Base-by-base conservation (phyloP, 2,329 filamentous ascomycete genomes). In the Xenosphaeropsis pyriputrescens region DNA sequence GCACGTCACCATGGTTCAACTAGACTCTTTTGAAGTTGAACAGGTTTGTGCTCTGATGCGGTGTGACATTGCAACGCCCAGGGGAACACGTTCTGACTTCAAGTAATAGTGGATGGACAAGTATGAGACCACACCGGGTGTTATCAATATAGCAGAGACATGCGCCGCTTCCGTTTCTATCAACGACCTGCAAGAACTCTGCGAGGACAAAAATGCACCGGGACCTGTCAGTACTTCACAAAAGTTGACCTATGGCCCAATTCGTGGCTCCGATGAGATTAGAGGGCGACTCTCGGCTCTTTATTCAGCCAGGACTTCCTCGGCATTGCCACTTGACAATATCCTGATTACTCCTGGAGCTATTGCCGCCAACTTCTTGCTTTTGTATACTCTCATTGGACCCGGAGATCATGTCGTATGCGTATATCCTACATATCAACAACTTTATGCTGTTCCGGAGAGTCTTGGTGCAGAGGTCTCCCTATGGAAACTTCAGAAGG, bases 351-450 rank as follows among this genome's bases (percentile, higher is more conserved):
- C 83, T 0, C 73, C 79, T 19, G 86, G 86, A 8, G 85, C 84
- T 12, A 93, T 93, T 36, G 68, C 74, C 5, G 85, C 85, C n/a
- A 93, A 93, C 52, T 84, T 85, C 48, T 60, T 91, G n/a, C 61
- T 77, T 2, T 68, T 91, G 6, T 88, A 88, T 55, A 66, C 78
- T 1, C 63, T 91, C 6, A 54, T 91, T 2, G 72, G 73, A 0
- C 72, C 75, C 0, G 81, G 77, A 1, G 84, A 93, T 52, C 85
- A 93, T 64, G 80, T 89, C 34, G 70, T 93, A 41, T 91, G 83
- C 50, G 81, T 91, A 41, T 84, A 86, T 53, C 85, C 86, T 11
- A 89, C 84, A 1, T 93, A 91, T 50, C 83, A 91, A 55, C 84
- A 91, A 49, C 67, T 93, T 2, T 91, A 89, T 52, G 65, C 75